Base-by-base conservation (phyloP, 202 grass and related monocot species). In the Hordeum pubiflorum region DNA sequence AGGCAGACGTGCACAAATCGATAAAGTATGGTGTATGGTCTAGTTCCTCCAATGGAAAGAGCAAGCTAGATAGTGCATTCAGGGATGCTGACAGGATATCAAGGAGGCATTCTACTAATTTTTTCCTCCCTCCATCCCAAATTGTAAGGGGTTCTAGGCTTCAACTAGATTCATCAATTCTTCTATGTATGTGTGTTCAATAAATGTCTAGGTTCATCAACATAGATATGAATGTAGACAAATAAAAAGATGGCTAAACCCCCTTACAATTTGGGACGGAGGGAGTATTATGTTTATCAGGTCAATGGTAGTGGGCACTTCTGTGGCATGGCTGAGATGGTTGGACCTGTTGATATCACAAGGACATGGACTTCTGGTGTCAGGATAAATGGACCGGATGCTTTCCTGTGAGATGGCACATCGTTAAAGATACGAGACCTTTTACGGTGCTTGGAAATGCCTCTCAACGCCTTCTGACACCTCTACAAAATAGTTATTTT, bases 1-100 rank as follows among this genome's bases (percentile, higher is more conserved):
- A 97, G 76, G 94, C 91, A 15, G 94, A 97, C 89, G 84, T 97
- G 46, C 91, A 97, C 74, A 97, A 92, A 79, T 91, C 91, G 50
- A 91, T 97, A 26, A 97, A 97, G 74, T 97, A 97, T 80, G 89
- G 91, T 84, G 90, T 97, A 7, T 97, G 94, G 92, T 91, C 91
- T 40, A 97, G 94, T 79, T 94, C 94, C 15, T 81, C 82, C 15
- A 92, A 83, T 75, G 94, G 94, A 62, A 97, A 97, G 77, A 86
- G 75, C 55, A 97, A 91, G 64, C 46, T 97, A n/a, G 83, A 86
- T 76, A 59, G 44, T 41, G 94, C 94, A 29, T 97, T 58, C 77
- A 84, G 86, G 54, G 94, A 97, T 74, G 90, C 92, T 9, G 90
- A 94, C 79, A 90, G 81, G 77, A 88, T 89, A 79, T 69, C 87